These are phyloP conservation scores for Fraxinus quadrangulata DNA, from an alignment of 257 asterid species.

Conservation along the genomic window DNA sequence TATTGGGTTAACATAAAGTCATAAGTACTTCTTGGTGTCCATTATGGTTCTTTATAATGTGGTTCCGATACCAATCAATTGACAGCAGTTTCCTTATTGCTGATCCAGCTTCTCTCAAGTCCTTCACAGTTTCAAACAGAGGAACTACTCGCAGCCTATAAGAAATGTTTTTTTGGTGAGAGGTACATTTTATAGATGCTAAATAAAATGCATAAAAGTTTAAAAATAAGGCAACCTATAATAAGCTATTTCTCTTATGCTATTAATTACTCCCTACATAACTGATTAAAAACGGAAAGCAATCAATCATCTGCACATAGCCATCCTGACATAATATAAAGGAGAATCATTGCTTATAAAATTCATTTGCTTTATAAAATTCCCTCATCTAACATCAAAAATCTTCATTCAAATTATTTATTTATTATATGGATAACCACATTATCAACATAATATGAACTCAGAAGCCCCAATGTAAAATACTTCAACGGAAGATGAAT, in stretches of 20 bases:
- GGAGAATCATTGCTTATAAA: not conserved
- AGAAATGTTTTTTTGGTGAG: conserved; percentile 14
- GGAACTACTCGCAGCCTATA: conserved; percentile 91
- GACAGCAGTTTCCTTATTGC: conserved; percentile 80
- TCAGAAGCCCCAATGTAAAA: not conserved
- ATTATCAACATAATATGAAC: not conserved
- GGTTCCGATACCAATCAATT: conserved; percentile 87
- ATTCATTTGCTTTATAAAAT: not conserved
- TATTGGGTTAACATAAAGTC: not conserved
- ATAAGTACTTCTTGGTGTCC: conserved; percentile 91
- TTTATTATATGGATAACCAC: not conserved
- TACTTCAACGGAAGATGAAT: not conserved
- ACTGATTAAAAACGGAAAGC: not conserved
- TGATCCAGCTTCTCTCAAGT: conserved; percentile 93
- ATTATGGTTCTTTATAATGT: conserved; percentile 70
- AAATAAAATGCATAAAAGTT: not conserved
- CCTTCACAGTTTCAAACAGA: conserved; percentile 94
- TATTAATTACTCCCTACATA: not conserved
- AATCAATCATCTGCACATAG: not conserved
- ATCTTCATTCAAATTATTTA: not conserved
- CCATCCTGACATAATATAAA: not conserved
- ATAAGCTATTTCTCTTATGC: not conserved
- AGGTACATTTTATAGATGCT: conserved; percentile 1
- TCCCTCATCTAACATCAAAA: not conserved
- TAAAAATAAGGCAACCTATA: not conserved